These are phyloP conservation scores for Endocalyx cinctus DNA, from an alignment of 2,329 filamentous ascomycete species.

Conservation along the genomic window DNA sequence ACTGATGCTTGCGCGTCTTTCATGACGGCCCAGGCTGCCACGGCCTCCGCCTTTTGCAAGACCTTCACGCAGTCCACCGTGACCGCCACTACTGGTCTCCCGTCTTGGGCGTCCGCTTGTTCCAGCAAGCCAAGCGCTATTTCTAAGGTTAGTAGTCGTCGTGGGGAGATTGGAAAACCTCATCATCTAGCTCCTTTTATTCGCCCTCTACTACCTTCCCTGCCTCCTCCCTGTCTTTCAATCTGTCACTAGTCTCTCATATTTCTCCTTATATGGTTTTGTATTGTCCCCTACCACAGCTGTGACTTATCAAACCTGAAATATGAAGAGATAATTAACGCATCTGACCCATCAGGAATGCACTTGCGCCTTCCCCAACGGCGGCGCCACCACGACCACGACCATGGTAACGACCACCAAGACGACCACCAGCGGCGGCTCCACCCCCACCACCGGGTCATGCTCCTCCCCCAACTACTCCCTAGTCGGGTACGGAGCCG, in stretches of 20 bases:
- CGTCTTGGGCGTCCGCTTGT: conserved; percentile 19
- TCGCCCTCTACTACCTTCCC: no score
- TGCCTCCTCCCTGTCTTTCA: no score
- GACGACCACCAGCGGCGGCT: conserved; percentile 9
- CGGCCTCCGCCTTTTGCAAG: conserved; percentile 28
- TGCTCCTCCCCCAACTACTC: conserved; percentile 15
- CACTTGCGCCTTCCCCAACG: conserved; percentile 22
- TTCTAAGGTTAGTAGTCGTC: conserved; percentile 22
- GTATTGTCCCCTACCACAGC: not conserved
- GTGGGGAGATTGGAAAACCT: no score
- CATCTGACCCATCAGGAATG: conserved; percentile 15
- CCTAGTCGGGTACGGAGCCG: conserved; percentile 30
- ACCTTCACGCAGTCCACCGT: conserved; percentile 26
- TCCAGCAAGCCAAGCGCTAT: conserved; percentile 22
- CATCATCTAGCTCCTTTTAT: no score
- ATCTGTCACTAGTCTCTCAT: no score
- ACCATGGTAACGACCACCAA: conserved; percentile 13
- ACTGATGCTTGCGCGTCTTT: conserved; percentile 28
- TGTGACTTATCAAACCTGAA: not conserved
- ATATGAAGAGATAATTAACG: conserved; percentile 1
- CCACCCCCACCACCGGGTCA: conserved; percentile 10
- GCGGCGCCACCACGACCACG: conserved; percentile 9
- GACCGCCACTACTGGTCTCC: conserved; percentile 21
- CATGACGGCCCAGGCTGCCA: conserved; percentile 25
- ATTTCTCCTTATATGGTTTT: no score